Evolutionary conservation across 805 yeast genomes (phyloP).

Genomic region (Kazachstania taianensis): DNA sequence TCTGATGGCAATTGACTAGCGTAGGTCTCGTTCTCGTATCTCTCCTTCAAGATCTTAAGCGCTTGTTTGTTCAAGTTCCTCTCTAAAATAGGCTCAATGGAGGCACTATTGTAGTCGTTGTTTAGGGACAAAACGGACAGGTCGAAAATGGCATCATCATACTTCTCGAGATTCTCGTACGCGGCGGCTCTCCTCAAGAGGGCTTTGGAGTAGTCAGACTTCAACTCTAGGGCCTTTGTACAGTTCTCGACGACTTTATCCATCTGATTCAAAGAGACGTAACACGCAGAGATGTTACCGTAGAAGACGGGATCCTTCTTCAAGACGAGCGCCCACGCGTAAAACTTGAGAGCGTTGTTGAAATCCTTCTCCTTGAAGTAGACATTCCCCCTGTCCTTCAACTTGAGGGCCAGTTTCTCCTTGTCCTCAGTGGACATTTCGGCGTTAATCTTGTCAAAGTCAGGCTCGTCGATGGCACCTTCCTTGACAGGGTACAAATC

Average conservation of each 20-base stretch:
- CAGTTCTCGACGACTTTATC: constrained; percentile 85
- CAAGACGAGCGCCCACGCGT: constrained; percentile 65
- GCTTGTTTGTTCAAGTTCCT: constrained; percentile 77
- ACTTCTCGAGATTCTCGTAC: constrained; percentile 69
- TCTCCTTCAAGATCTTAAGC: constrained; percentile 55
- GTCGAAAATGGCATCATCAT: constrained; percentile 82
- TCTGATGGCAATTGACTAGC: constrained; percentile 64
- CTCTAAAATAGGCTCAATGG: constrained; percentile 74
- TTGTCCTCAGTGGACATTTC: constrained; percentile 44
- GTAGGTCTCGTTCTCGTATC: constrained; percentile 21
- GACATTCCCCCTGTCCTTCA: constrained; percentile 85
- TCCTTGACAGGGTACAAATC: constrained; percentile 38
- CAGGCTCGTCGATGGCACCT: constrained; percentile 49
- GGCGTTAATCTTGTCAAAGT: constrained; percentile 34
- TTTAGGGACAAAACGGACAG: constrained; percentile 78
- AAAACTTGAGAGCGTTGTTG: constrained; percentile 67
- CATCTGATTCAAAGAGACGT: constrained; percentile 67
- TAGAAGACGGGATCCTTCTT: constrained; percentile 80
- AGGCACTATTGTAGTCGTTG: constrained; percentile 72
- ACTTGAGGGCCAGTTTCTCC: constrained; percentile 56
- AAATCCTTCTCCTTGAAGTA: constrained; percentile 62
- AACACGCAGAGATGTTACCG: constrained; percentile 95
- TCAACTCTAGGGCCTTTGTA: constrained; percentile 70
- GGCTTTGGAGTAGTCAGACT: constrained; percentile 88
- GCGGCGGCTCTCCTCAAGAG: constrained; percentile 88